phyloP scores from a whole-genome alignment of 306 rosid genomes.

The Clitoria ternatea region DNA sequence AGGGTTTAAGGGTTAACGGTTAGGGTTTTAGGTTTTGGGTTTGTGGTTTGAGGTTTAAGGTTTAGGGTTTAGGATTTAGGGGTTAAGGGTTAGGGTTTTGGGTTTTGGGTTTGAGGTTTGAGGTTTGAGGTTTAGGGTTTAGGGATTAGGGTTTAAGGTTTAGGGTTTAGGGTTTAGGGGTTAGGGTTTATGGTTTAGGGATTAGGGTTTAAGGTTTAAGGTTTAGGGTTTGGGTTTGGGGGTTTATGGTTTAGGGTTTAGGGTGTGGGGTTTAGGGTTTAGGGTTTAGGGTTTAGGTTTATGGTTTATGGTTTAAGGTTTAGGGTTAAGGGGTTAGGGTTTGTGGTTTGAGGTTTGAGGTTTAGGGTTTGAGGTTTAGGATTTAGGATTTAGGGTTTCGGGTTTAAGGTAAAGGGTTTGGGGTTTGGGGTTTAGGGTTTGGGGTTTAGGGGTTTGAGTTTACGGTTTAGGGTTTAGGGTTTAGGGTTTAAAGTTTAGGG shows the following conservation, averaged over 20 bases:
- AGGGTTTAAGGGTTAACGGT: not conserved
- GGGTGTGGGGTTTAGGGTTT: constrained; percentile 2
- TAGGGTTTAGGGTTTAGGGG: constrained; percentile 1
- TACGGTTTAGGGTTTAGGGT: too few relatives aligned
- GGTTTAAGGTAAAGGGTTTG: too few relatives aligned
- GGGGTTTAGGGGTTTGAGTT: too few relatives aligned
- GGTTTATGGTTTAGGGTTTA: not conserved
- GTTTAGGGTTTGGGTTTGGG: not conserved
- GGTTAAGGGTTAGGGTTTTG: not conserved
- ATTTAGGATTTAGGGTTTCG: too few relatives aligned
- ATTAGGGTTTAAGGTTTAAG: not conserved
- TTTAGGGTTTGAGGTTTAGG: too few relatives aligned
- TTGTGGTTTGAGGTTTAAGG: too few relatives aligned
- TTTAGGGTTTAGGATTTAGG: not conserved
- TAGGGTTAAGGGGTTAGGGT: not conserved
- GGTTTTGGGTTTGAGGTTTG: constrained; percentile 1
- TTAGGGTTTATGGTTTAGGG: not conserved
- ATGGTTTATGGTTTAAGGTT: not conserved
- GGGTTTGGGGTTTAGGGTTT: too few relatives aligned
- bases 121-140: not conserved
- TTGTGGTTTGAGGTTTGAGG: too few relatives aligned
- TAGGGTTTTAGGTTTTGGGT: not conserved
- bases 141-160: not conserved
- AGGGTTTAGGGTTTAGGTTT: not conserved
- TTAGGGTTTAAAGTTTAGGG: too few relatives aligned